Base-by-base conservation (phyloP, 192 early-diverging fungal species). In the Coemansia erecta region DNA sequence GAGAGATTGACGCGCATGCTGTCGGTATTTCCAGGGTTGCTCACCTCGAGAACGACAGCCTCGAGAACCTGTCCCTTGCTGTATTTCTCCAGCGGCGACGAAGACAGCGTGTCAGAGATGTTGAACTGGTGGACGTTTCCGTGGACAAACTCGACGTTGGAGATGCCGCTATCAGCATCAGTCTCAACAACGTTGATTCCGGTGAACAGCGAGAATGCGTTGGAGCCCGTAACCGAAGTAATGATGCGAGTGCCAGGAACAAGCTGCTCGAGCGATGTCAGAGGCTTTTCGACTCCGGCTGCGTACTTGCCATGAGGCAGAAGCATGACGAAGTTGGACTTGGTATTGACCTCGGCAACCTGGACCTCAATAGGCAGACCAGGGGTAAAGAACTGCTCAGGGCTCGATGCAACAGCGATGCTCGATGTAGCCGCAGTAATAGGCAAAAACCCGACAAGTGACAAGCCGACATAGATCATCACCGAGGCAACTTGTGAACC, bases 91-190 rank as follows among this genome's bases (percentile, higher is more conserved):
- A 80, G 58, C 1, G 60, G 63, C 41, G 81, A 66, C 46, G 64
- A 64, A n/a, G 28, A 47, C 45, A 73, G 77, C 4, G 45, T 68
- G 55, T 85, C 85, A 13, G 58, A 51, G 43, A 89, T 63, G 54
- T 96, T 82, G 11, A 87, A 85, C 14, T 85, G 55, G 43, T 81
- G 73, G 17, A 86, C 79, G 14, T 79, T 73, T 45, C 92, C 92
- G 63, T 72, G 80, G 19, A 89, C 58, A 12, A 28, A 59, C 46
- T 37, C 21, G 66, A 56, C 11, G 14, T 53, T 66, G 40, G 53
- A 41, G 22, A 47, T 49, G 8, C 53, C 13, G 37, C 19, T 58
- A 33, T 41, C 60, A 12, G 19, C 23, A 19, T 50, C 56, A 26
- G 52, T 4, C 5, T 23, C 1, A 14, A 15, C 46, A 23, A 79